Evolutionary conservation across 495 filamentous ascomycete species (phyloP), one percentile per base, ranked within the genome.

Genomic region (Penicillium ucsense): DNA sequence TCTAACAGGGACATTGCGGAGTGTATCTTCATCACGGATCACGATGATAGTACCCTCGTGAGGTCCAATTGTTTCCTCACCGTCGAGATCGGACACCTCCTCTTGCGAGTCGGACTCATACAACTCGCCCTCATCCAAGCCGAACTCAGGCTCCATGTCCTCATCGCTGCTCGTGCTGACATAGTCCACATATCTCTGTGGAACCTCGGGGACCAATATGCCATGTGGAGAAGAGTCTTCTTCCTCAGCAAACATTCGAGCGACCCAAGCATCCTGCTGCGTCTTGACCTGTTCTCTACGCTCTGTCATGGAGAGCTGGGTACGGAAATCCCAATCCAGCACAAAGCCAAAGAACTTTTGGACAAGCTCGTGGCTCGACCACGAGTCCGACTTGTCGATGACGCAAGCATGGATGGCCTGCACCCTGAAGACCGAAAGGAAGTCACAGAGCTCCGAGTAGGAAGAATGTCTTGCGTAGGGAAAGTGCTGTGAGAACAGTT

Each of bases 381-480:
- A 95, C 4, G 85, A 55, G 37, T 82, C 66, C 0, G 88, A 86
- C 49, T 76, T 66, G 45, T 89, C 73, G 5, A 90, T 81, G 2
- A 88, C 91, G 58, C 90, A 95, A 4, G 91, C 89, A 65, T 84
- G 83, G 8, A 96, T 71, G 61, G 96, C 88, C 49, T 68, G 76
- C 0, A 88, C 89, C 35, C 68, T 74, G 51, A 95, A 88, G 0
- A 72, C 73, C 4, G 70, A 54, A 4, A 94, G 71, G 0, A 97
- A 65, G 48, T 81, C 61, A 49, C 86, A 85, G 4, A 95, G 72
- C 61, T 96, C 91, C 0, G 67, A 66, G 43, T 91, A 88, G 0
- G 88, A 95, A 0, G 91, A 94, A 63, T 97, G 91, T 3, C 91
- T 79, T 0, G 91, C 90, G 57, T 91, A 97, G 4, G 89, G 87